Conservation (phyloP, 2,329 filamentous ascomycete species). For the Elsinoe fawcettii region DNA sequence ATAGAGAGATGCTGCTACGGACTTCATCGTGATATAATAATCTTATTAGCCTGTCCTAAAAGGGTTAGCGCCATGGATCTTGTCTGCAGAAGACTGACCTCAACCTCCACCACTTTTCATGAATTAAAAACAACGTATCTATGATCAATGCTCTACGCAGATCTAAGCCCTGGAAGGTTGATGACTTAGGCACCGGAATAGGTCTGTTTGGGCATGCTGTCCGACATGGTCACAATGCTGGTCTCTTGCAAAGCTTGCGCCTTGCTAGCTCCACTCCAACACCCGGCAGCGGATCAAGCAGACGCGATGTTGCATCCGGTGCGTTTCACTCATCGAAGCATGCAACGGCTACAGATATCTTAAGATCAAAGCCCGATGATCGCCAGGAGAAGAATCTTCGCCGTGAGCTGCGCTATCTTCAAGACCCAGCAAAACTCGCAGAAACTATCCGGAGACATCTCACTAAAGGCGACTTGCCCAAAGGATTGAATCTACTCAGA, state of each 20-base stretch:
- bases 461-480: constrained; percentile 50
- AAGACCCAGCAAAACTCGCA: constrained; percentile 66
- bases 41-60: neutral
- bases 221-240: neutral
- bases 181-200: neutral
- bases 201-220: neutral
- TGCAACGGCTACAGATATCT: neutral
- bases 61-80: neutral
- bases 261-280: neutral
- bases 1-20: too few relatives aligned
- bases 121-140: neutral
- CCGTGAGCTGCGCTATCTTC: constrained; percentile 51
- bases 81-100: neutral
- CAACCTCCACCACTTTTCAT: neutral
- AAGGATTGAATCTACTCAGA: constrained; percentile 62
- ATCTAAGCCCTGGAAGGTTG: neutral
- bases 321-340: too few relatives aligned
- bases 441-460: constrained; percentile 58
- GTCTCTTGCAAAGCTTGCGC: neutral
- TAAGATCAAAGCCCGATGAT: neutral
- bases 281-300: neutral
- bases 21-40: neutral
- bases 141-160: neutral
- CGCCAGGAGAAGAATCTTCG: constrained; percentile 2
- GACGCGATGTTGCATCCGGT: neutral